Conservation (phyloP, 2,329 filamentous ascomycete species). For the Lecanosticta acicola region DNA sequence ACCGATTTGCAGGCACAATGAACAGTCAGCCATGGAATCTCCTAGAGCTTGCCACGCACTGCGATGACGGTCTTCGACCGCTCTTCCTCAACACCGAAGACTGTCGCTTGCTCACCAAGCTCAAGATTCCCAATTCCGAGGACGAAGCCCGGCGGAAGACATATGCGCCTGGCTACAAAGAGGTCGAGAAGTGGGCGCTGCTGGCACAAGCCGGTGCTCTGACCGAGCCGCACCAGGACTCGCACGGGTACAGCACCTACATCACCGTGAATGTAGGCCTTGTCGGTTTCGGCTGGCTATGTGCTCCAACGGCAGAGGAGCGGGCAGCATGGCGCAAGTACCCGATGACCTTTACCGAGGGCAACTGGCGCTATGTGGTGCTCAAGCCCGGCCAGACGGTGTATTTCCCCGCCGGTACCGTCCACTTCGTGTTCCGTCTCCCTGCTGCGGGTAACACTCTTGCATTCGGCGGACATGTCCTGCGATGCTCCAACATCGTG, state of each 20-base stretch:
- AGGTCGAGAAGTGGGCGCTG: slow-evolving; percentile 33
- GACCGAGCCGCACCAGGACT: slow-evolving; percentile 32
- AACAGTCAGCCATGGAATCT: slow-evolving; percentile 27
- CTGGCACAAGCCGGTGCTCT: slow-evolving; percentile 31
- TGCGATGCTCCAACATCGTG: slow-evolving; percentile 33
- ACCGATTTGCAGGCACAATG: slow-evolving; percentile 18
- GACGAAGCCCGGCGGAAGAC: slow-evolving; percentile 25
- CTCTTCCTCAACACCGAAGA: slow-evolving; percentile 30
- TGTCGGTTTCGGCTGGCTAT: slow-evolving; percentile 32
- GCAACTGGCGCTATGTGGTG: slow-evolving; percentile 29
- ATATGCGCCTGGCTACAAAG: slow-evolving; percentile 29
- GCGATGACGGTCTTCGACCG: slow-evolving; percentile 30
- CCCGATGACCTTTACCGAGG: slow-evolving; percentile 18
- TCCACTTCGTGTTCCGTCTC: slow-evolving; percentile 33
- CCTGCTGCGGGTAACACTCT: slow-evolving; percentile 27
- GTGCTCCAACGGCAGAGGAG: slow-evolving; percentile 22
- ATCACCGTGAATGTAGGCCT: slow-evolving; percentile 31
- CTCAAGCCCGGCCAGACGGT: slow-evolving; percentile 29
- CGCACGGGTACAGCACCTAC: slow-evolving; percentile 32
- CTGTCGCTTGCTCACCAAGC: slow-evolving; percentile 29
- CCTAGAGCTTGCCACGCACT: slow-evolving; percentile 30
- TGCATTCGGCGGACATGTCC: slow-evolving; percentile 31
- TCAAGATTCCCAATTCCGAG: slow-evolving; percentile 26
- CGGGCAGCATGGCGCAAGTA: slow-evolving; percentile 23
- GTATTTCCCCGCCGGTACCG: slow-evolving; percentile 31